Conservation (phyloP, 2,329 filamentous ascomycete genomes). For the Xylaria arbuscula region DNA sequence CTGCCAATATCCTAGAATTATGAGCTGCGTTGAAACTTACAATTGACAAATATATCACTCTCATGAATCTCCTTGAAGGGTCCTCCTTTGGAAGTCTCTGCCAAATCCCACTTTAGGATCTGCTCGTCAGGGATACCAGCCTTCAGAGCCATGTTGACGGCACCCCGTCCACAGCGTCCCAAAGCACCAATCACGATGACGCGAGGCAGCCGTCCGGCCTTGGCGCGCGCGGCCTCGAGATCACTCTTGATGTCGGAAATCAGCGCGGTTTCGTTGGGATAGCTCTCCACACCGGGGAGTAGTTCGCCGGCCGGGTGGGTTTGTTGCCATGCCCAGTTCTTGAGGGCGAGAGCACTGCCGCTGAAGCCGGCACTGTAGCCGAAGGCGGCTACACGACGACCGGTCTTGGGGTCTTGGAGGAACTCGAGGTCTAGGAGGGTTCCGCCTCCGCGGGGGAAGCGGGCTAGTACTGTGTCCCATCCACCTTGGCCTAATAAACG, state of each 20-base stretch:
- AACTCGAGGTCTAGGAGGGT: slow-evolving; percentile 90
- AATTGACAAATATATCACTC: slow-evolving; percentile 83
- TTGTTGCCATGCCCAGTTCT: slow-evolving; percentile 87
- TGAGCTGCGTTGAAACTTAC: slow-evolving; percentile 50
- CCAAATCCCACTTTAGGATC: slow-evolving; percentile 78
- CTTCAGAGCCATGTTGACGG: slow-evolving; percentile 80
- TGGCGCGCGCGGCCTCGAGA: slow-evolving; percentile 71
- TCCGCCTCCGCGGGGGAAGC: slow-evolving; percentile 81
- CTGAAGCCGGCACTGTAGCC: slow-evolving; percentile 82
- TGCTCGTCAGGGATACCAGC: slow-evolving; percentile 76
- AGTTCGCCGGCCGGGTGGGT: slow-evolving; percentile 71
- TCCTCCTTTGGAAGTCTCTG: slow-evolving; percentile 79
- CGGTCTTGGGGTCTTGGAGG: slow-evolving; percentile 73
- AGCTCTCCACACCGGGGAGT: slow-evolving; percentile 74
- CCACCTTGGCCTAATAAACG: slow-evolving; percentile 65
- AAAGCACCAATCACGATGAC: slow-evolving; percentile 86
- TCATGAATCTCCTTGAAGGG: slow-evolving; percentile 83
- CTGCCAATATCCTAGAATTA: neutral
- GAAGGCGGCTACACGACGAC: slow-evolving; percentile 77
- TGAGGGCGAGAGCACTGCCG: slow-evolving; percentile 76
- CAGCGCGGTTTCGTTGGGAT: slow-evolving; percentile 79
- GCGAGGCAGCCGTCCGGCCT: slow-evolving; percentile 74
- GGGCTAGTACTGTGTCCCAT: slow-evolving; percentile 82
- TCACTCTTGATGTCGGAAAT: slow-evolving; percentile 79
- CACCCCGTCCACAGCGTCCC: slow-evolving; percentile 86